These are phyloP conservation scores for Neopestalotiopsis sp. DNA, from an alignment of 2,329 filamentous ascomycete genomes.

Conservation along the genomic window DNA sequence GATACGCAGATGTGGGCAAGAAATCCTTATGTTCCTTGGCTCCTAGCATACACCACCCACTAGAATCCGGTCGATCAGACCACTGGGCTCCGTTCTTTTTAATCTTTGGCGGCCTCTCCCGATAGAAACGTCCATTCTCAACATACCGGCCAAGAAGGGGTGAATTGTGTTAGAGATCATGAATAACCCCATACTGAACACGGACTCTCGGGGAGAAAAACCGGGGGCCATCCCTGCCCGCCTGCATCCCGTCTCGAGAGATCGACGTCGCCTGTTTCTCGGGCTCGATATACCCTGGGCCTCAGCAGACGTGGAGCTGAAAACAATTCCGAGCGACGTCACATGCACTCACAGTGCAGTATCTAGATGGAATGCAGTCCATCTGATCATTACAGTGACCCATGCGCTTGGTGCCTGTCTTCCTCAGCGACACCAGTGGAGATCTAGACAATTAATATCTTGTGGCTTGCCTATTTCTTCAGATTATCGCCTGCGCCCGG, in stretches of 20 bases:
- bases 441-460: conserved; percentile 5
- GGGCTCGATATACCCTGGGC: neutral
- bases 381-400: conserved; percentile 8
- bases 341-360: conserved; percentile 5
- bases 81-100: neutral
- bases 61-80: neutral
- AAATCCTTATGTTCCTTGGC: neutral
- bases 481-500: conserved; percentile 4
- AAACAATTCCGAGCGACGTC: conserved; percentile 2
- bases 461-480: conserved; percentile 13
- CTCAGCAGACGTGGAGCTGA: conserved; percentile 1
- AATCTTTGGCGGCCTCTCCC: neutral
- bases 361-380: conserved; percentile 4
- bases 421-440: neutral
- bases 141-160: neutral
- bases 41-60: neutral
- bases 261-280: neutral
- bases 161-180: neutral
- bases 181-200: neutral
- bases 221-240: neutral
- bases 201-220: neutral
- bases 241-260: conserved; percentile 9
- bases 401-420: neutral
- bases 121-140: neutral
- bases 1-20: neutral